Evolutionary conservation across 2,329 filamentous ascomycete genomes (phyloP).

Genomic region (Xylaria sp.): DNA sequence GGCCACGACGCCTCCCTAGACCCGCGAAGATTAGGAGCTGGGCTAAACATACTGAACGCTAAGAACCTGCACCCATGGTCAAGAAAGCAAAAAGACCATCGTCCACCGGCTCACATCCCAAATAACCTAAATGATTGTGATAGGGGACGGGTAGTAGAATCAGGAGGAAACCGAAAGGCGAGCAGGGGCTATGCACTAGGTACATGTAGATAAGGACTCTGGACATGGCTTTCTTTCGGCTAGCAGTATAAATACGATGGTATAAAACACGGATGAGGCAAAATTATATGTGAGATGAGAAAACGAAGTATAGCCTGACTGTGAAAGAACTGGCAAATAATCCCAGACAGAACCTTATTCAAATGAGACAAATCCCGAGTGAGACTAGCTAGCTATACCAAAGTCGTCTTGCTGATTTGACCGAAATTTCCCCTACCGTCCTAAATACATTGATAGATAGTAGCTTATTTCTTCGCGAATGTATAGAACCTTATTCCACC

Average conservation of each 20-base stretch:
- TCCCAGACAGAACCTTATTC: neutral
- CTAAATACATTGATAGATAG: neutral
- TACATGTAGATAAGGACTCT: neutral
- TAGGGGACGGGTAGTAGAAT: neutral
- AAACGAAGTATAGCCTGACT: neutral
- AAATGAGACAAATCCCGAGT: neutral
- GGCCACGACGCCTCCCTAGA: neutral
- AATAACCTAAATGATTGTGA: neutral
- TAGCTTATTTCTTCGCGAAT: neutral
- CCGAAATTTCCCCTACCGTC: neutral
- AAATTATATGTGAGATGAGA: neutral
- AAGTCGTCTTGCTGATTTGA: neutral
- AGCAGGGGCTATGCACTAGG: neutral
- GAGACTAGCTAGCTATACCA: neutral
- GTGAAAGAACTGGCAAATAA: neutral
- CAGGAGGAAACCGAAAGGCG: neutral
- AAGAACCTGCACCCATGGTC: neutral
- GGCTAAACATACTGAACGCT: neutral
- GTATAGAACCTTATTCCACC: neutral
- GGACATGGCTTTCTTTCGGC: neutral
- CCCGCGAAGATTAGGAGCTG: neutral
- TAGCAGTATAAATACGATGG: neutral
- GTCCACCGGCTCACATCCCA: neutral
- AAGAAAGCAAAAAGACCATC: neutral
- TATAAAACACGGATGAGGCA: neutral